Evolutionary conservation across 805 yeast species (phyloP).

Genomic region (Lipomyces chichibuensis): DNA sequence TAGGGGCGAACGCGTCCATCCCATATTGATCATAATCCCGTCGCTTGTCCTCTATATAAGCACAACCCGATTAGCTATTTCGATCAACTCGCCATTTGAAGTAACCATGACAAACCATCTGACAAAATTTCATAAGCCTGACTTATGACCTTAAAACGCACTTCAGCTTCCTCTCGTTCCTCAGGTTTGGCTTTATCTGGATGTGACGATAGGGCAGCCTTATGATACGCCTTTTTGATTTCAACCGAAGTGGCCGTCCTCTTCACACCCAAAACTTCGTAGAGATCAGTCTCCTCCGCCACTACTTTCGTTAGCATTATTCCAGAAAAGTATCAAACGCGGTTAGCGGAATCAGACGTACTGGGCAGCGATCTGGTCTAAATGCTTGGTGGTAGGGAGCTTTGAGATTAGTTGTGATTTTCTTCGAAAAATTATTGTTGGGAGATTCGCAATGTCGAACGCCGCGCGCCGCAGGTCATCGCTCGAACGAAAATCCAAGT

Average conservation of each 20-base stretch:
- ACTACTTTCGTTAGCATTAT: neutral
- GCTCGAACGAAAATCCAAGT: neutral
- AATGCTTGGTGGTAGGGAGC: neutral
- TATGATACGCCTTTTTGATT: slow-evolving; percentile 82
- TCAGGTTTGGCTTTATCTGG: slow-evolving; percentile 86
- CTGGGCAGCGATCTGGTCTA: neutral
- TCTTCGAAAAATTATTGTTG: neutral
- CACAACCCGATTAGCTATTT: neutral
- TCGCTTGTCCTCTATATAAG: slow-evolving; percentile 37
- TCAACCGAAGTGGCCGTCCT: slow-evolving; percentile 67
- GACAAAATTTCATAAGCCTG: slow-evolving; percentile 83
- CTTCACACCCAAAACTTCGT: slow-evolving; percentile 72
- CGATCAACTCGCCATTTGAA: neutral
- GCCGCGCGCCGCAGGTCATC: neutral
- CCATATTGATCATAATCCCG: slow-evolving; percentile 46
- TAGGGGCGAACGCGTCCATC: slow-evolving; percentile 36
- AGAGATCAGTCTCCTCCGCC: slow-evolving; percentile 51
- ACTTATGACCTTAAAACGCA: slow-evolving; percentile 76
- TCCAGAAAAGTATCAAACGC: neutral
- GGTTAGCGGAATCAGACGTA: neutral
- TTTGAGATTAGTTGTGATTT: slow-evolving; percentile 18
- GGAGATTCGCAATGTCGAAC: neutral
- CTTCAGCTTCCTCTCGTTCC: slow-evolving; percentile 70
- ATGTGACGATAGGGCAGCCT: slow-evolving; percentile 78
- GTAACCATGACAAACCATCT: slow-evolving; percentile 51